Percentiles rank a stretch among this genome's conserved stretches.
These are phyloP conservation scores for Solanum stenotomum DNA, from an alignment of 257 asterid species.

Conservation along the genomic window DNA sequence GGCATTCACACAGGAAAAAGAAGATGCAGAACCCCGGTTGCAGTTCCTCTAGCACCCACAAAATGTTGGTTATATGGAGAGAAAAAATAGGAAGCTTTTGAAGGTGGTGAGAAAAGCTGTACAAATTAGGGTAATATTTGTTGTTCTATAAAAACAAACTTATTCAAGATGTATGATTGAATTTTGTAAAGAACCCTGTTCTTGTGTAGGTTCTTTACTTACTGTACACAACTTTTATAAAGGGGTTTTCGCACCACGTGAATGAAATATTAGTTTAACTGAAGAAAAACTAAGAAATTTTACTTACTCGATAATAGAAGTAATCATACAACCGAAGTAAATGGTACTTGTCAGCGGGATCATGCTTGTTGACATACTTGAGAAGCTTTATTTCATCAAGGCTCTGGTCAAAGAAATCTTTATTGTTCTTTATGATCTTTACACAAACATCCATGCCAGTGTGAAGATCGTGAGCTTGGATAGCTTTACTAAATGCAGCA, in stretches of 20 bases:
- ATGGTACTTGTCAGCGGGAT: conserved; percentile 97
- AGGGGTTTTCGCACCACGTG: neutral
- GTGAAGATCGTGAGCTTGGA: conserved; percentile 99
- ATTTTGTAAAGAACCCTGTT: neutral
- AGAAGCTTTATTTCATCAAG: conserved; percentile 99
- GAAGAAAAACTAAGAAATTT: neutral
- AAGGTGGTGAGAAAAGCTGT: neutral
- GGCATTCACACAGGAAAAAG: neutral
- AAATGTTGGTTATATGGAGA: neutral
- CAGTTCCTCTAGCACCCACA: neutral
- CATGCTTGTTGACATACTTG: conserved; percentile 91
- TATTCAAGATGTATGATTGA: neutral
- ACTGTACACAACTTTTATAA: neutral
- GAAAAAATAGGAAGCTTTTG: neutral
- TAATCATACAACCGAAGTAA: conserved; percentile 89
- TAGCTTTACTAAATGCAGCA: conserved; percentile 99
- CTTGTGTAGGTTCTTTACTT: neutral
- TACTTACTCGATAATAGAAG: conserved; percentile 90
- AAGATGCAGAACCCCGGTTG: neutral
- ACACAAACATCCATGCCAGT: conserved; percentile 99
- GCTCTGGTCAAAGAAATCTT: conserved; percentile 97
- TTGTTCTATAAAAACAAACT: neutral
- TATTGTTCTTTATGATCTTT: conserved; percentile 94
- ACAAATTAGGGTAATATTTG: neutral
- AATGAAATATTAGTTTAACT: neutral